phyloP scores from a whole-genome alignment of 257 asterid genomes.

The Lycium ferocissimum region DNA sequence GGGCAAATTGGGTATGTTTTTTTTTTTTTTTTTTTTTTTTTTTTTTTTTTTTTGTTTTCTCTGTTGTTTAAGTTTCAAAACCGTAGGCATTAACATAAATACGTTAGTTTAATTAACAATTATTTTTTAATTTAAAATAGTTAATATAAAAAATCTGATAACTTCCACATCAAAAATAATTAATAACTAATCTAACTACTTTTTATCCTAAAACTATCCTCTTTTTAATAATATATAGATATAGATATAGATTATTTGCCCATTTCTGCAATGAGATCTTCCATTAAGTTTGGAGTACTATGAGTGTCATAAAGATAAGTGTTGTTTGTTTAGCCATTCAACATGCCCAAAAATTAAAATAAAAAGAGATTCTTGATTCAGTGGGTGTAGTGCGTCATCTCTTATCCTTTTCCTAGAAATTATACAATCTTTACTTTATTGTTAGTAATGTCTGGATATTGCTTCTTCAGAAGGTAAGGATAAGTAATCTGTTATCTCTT shows the following conservation, averaged over 20 bases:
- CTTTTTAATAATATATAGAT: no score
- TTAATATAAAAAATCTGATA: neutral
- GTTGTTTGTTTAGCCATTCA: no score
- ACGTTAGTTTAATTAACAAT: conserved; percentile 31
- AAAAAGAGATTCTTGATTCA: neutral
- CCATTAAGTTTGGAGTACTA: no score
- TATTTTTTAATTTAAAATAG: conserved; percentile 24
- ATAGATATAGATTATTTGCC: no score
- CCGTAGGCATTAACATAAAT: conserved; percentile 20
- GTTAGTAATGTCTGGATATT: neutral
- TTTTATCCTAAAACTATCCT: no score
- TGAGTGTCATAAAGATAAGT: no score
- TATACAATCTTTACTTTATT: neutral
- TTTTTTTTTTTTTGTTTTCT: no score
- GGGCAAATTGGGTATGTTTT: no score
- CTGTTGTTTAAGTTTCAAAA: no score
- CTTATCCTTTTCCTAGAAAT: neutral
- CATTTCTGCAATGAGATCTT: neutral
- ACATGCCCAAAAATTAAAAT: neutral
- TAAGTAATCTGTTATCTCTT: neutral
- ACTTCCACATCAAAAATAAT: no score
- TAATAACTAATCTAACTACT: no score
- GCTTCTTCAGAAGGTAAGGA: neutral
- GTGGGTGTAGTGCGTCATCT: neutral
- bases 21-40: no score